Percentiles rank a stretch among this genome's conserved stretches.
Conservation (phyloP, 805 yeast species). For the Candida methanosorbosa region DNA sequence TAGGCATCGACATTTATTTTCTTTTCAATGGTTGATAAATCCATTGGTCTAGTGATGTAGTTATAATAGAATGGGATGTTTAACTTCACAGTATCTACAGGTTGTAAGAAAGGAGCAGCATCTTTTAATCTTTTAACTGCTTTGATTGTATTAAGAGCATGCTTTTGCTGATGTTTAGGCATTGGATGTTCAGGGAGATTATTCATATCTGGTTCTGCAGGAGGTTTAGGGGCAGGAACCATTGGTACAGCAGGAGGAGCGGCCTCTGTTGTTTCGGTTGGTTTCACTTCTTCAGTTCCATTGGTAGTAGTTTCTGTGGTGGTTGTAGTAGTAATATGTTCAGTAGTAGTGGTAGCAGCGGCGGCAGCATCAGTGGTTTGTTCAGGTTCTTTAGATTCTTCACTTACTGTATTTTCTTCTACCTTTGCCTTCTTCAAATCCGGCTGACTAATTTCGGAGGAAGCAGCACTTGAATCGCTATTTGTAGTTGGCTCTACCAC, state of each 20-base stretch:
- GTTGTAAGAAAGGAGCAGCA: slow-evolving; percentile 80
- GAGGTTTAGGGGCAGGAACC: slow-evolving; percentile 69
- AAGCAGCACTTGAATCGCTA: too few relatives aligned
- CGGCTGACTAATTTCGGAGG: too few relatives aligned
- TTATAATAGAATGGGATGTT: slow-evolving; percentile 89
- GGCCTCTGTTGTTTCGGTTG: too few relatives aligned
- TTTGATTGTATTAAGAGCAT: slow-evolving; percentile 68
- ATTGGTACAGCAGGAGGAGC: slow-evolving; percentile 20
- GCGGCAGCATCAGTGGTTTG: slow-evolving; percentile 5
- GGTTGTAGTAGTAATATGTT: slow-evolving; percentile 1
- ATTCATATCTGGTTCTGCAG: slow-evolving; percentile 63
- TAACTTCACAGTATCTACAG: slow-evolving; percentile 83
- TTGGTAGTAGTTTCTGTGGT: neutral
- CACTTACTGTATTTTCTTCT: too few relatives aligned
- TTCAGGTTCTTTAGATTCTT: slow-evolving; percentile 1
- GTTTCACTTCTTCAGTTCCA: too few relatives aligned
- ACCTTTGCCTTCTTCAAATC: too few relatives aligned
- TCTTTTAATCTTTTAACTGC: slow-evolving; percentile 88
- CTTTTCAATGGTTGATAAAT: slow-evolving; percentile 80
- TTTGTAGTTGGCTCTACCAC: too few relatives aligned
- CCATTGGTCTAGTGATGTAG: slow-evolving; percentile 84
- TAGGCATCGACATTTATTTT: slow-evolving; percentile 67
- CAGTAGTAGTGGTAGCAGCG: slow-evolving; percentile 1
- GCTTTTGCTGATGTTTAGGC: slow-evolving; percentile 79
- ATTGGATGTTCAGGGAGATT: slow-evolving; percentile 59